phyloP scores from a whole-genome alignment of 1,284 basidiomycete species.

The Cryptococcus sp. region DNA sequence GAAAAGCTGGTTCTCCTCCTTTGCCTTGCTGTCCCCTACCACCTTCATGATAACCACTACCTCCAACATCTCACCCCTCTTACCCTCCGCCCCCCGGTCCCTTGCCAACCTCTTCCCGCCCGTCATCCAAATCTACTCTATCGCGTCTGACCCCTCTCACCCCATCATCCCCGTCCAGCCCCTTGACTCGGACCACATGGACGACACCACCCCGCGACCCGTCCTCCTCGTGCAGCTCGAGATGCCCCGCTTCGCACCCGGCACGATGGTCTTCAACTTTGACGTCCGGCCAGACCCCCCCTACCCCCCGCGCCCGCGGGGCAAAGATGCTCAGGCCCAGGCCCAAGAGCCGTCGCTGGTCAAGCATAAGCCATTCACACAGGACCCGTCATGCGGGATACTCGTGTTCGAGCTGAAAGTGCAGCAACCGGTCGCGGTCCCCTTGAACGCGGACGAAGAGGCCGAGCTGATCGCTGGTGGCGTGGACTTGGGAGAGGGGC shows the following conservation, averaged over 20 bases:
- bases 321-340: not conserved
- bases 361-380: conserved; percentile 40
- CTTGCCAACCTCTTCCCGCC: conserved; percentile 27
- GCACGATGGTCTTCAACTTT: conserved; percentile 25
- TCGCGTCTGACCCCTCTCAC: conserved; percentile 25
- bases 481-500: not conserved
- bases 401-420: conserved; percentile 44
- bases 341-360: conserved; percentile 16
- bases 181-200: conserved; percentile 24
- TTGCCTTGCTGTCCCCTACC: conserved; percentile 30
- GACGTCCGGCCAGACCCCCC: conserved; percentile 48
- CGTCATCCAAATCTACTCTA: conserved; percentile 40
- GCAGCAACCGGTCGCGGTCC: conserved; percentile 2
- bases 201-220: conserved; percentile 37
- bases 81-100: conserved; percentile 15
- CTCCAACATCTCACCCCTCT: conserved; percentile 23
- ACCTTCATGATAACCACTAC: conserved; percentile 36
- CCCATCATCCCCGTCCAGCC: conserved; percentile 28
- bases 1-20: conserved; percentile 34
- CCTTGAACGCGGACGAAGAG: not conserved
- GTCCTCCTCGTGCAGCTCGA: conserved; percentile 31
- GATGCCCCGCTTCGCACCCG: conserved; percentile 29
- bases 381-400: conserved; percentile 41
- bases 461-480: not conserved
- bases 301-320: conserved; percentile 25